These are phyloP conservation scores for Penstemon newberryi DNA, from an alignment of 257 asterid species.

Conservation along the genomic window DNA sequence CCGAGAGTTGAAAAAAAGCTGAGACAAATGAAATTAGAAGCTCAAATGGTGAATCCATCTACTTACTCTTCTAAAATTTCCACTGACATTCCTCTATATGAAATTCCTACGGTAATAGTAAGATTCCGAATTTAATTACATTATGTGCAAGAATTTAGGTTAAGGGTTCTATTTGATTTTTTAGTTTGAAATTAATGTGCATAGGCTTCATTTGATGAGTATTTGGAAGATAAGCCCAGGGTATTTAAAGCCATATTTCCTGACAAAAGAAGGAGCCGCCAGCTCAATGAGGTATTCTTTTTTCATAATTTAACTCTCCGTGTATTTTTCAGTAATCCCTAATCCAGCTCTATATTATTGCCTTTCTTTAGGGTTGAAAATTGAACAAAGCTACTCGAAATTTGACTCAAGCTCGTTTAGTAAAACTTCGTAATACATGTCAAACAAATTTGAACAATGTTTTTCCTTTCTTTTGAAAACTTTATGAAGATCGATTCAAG, in stretches of 20 bases:
- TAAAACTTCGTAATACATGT: background rate
- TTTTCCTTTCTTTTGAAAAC: too few species aligned
- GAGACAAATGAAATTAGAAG: constrained; percentile 29
- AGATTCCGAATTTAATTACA: background rate
- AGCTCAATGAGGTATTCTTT: constrained; percentile 65
- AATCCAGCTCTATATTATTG: background rate
- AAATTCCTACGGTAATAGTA: constrained; percentile 62
- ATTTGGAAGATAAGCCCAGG: constrained; percentile 80
- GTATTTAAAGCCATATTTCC: constrained; percentile 92
- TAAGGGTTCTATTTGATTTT: constrained; percentile 17
- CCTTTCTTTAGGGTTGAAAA: too few species aligned
- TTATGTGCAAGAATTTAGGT: constrained; percentile 1
- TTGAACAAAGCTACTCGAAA: background rate
- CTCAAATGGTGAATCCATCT: constrained; percentile 52
- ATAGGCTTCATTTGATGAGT: constrained; percentile 89
- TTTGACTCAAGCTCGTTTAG: background rate
- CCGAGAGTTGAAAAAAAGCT: constrained; percentile 18
- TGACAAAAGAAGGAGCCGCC: constrained; percentile 78
- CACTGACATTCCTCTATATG: constrained; percentile 81
- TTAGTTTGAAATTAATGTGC: constrained; percentile 21
- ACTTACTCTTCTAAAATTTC: constrained; percentile 71
- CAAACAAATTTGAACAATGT: too few species aligned
- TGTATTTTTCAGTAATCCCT: background rate
- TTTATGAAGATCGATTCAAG: too few species aligned
- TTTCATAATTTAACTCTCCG: background rate